Conservation (phyloP, 2,329 filamentous ascomycete genomes). For the Tolypocladium album region DNA sequence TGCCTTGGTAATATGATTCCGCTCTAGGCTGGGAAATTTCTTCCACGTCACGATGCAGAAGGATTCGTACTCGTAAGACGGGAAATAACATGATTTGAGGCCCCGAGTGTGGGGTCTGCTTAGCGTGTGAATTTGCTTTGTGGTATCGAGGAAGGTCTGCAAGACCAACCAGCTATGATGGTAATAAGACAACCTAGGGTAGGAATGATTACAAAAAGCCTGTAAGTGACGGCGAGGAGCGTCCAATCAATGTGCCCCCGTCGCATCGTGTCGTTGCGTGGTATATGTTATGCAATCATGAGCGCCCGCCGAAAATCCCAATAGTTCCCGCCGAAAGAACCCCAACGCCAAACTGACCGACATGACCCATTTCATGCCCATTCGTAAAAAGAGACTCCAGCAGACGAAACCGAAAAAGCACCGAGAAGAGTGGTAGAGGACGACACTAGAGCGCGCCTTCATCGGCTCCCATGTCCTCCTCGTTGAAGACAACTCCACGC, state of each 20-base stretch:
- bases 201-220: not conserved
- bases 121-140: not conserved
- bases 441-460: not conserved
- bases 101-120: not conserved
- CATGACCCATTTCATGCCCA: not conserved
- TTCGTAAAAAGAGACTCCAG: not conserved
- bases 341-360: not conserved
- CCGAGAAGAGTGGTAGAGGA: not conserved
- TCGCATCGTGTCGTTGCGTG: not conserved
- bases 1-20: no score
- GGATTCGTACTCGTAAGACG: not conserved
- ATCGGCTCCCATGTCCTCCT: conserved; percentile 2
- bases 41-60: not conserved
- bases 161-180: not conserved
- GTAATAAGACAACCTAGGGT: not conserved
- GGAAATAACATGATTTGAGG: not conserved
- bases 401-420: not conserved
- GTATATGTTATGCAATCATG: not conserved
- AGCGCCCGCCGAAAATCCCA: not conserved
- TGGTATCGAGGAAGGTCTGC: not conserved
- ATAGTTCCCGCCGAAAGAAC: not conserved
- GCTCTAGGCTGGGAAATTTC: not conserved
- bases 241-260: not conserved
- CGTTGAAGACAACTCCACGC: conserved; percentile 28
- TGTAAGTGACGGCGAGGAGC: not conserved